Conservation (phyloP, 148 eudicot genomes). For the Heliamphora exappendiculata region DNA sequence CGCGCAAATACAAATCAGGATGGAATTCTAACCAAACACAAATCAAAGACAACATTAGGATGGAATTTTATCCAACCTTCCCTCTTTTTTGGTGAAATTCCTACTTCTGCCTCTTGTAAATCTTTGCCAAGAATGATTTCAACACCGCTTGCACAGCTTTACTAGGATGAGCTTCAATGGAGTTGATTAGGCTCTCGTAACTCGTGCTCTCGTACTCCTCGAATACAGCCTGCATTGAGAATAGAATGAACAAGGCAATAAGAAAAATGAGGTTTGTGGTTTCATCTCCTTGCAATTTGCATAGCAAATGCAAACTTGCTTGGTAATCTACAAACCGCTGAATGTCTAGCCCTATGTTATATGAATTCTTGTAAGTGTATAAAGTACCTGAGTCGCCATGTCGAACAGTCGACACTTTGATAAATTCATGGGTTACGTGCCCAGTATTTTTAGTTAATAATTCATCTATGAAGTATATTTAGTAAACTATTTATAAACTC, state of each 20-base stretch:
- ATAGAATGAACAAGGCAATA: not conserved
- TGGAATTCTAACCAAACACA: not conserved
- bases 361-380: no score
- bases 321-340: no score
- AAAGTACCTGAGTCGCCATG: no score
- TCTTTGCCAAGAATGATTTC: conserved; percentile 81
- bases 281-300: not conserved
- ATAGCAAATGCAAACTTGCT: not conserved
- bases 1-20: not conserved
- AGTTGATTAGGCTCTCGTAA: conserved; percentile 43
- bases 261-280: not conserved
- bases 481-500: no score
- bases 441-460: no score
- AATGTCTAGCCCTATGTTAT: no score
- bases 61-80: not conserved
- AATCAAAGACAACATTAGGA: not conserved
- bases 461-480: no score
- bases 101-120: conserved; percentile 86
- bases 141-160: conserved; percentile 78
- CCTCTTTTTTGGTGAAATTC: not conserved
- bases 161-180: conserved; percentile 79
- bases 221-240: conserved; percentile 43
- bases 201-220: conserved; percentile 69
- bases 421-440: no score
- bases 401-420: no score